Conservation (phyloP, 129 eudicot species). For the Mikania micrantha region DNA sequence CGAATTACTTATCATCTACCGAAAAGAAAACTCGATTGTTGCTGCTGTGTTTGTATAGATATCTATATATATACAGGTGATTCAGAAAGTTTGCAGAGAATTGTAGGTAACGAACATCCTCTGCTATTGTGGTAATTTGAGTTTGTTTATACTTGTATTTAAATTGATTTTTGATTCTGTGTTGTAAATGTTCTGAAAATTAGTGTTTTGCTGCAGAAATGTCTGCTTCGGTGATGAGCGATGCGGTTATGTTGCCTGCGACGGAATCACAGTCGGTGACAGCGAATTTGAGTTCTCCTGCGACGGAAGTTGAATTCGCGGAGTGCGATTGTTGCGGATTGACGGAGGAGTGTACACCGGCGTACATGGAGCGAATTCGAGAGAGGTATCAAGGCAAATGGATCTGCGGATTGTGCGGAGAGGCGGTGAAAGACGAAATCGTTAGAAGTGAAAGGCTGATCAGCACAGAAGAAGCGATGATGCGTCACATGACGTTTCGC, state of each 20-base stretch:
- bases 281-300: slow-evolving; percentile 17
- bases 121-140: slow-evolving; percentile 26
- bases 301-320: slow-evolving; percentile 45
- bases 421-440: slow-evolving; percentile 71
- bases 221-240: slow-evolving; percentile 51
- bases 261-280: slow-evolving; percentile 32
- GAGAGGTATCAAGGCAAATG: slow-evolving; percentile 70
- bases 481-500: slow-evolving; percentile 57
- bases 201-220: slow-evolving; percentile 13
- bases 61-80: background rate
- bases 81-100: background rate
- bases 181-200: slow-evolving; percentile 3
- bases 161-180: background rate
- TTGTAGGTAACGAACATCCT: slow-evolving; percentile 5
- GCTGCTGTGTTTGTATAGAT: background rate
- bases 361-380: slow-evolving; percentile 55
- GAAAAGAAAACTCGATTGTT: background rate
- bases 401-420: slow-evolving; percentile 84
- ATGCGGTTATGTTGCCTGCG: slow-evolving; percentile 38
- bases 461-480: slow-evolving; percentile 66
- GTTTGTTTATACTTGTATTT: background rate
- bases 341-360: slow-evolving; percentile 79
- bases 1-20: background rate
- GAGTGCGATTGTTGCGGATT: slow-evolving; percentile 79
- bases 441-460: slow-evolving; percentile 49